Evolutionary conservation across 805 yeast genomes (phyloP), one percentile per base, ranked within the genome.

Genomic region (Starmerella bombicola): DNA sequence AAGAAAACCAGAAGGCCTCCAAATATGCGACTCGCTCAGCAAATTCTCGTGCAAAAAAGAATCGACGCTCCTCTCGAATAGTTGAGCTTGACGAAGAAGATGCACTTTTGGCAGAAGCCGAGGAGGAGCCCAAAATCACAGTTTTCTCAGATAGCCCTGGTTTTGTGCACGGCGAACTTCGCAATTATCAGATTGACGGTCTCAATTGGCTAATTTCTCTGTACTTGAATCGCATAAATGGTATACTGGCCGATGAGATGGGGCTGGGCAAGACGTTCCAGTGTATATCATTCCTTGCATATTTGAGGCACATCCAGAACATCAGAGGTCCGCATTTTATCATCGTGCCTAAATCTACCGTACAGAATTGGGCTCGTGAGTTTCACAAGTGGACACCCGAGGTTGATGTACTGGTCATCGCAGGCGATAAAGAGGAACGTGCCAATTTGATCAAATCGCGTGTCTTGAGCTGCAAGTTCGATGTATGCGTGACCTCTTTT

Each of bases 191-290:
- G 63, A 67, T 88, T 26, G 95, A 85, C 56, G 98, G 98, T 35
- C 69, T 88, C 39, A 91, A 91, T 60, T 88, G 98, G 98, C 68
- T 88, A 42, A 78, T 88, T 10, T 75, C 91, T 0, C 62, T 91
- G 21, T 82, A 84, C 56, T 86, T 83, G 52, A 83, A 88, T 56
- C 70, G 79, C 42, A 68, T 88, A 25, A 80, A 93, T 3, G 98
- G 98, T 12, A 88, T 88, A 29, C 64, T 88, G 34, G 98, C 98
- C 6, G 98, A 88, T 61, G 98, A 88, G 60, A 88, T 91, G 98
- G 98, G 98, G 2, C 67, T 88, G 21, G 98, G 98, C 41, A 88
- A 88, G 60, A 88, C 98, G 3, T 65, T 88, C 38, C 98, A 88
- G 62, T 86, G 97, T 1, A 86, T 88, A 35, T 76, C 97, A 1